These are phyloP conservation scores for Glycine tomentella DNA, from an alignment of 306 rosid species.

Conservation along the genomic window DNA sequence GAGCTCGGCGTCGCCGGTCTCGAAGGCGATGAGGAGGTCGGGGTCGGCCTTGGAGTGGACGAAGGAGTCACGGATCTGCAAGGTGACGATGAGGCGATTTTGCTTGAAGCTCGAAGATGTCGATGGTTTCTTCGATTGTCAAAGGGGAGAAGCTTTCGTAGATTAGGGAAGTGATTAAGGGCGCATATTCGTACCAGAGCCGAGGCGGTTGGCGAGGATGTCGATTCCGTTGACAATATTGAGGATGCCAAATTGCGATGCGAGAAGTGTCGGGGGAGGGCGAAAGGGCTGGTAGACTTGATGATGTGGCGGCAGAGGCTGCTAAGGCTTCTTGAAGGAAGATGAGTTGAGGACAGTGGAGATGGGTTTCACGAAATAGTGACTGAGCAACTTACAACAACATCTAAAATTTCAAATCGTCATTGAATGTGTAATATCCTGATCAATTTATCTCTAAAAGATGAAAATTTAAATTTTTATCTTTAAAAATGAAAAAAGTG, in stretches of 20 bases:
- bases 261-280: constrained; percentile 74
- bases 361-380: neutral
- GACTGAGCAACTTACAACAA: neutral
- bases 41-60: constrained; percentile 61
- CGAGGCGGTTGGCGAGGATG: constrained; percentile 72
- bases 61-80: constrained; percentile 80
- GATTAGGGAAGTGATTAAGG: constrained; percentile 65
- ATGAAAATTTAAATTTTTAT: no score
- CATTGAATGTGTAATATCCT: no score
- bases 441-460: no score
- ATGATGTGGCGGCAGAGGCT: constrained; percentile 14
- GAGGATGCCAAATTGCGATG: constrained; percentile 57
- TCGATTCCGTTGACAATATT: constrained; percentile 62
- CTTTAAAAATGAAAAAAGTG: no score
- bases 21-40: constrained; percentile 56
- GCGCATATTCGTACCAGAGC: constrained; percentile 84
- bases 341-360: constrained; percentile 35
- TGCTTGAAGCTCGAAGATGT: constrained; percentile 74
- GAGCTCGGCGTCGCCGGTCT: constrained; percentile 67
- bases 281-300: constrained; percentile 84
- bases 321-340: neutral
- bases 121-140: constrained; percentile 73
- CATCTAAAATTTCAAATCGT: no score
- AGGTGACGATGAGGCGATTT: constrained; percentile 67
- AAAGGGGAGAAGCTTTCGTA: constrained; percentile 79